A percentile compares a stretch with the other conserved stretches of the same genome.
phyloP scores from a whole-genome alignment of 1,139 yeast genomes.

The Lodderomyces metapsilosis region DNA sequence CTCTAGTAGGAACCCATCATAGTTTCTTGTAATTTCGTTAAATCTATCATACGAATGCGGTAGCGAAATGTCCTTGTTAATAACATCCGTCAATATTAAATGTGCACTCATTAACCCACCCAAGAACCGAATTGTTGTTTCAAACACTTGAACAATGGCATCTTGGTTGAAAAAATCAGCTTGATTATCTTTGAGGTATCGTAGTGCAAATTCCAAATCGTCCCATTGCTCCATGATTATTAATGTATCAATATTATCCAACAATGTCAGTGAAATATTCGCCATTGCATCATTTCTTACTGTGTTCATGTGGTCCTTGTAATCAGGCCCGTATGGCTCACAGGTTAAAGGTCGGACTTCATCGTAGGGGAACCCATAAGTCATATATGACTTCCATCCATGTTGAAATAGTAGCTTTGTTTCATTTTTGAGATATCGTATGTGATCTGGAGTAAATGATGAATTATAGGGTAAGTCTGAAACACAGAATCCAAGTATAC shows the following conservation, averaged over 20 bases:
- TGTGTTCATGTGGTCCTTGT: conserved; percentile 48
- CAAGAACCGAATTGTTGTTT: conserved; percentile 72
- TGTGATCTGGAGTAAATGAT: conserved; percentile 52
- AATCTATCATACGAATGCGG: conserved; percentile 15
- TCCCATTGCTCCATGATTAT: conserved; percentile 67
- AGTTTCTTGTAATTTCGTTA: conserved; percentile 28
- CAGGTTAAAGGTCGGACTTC: conserved; percentile 79
- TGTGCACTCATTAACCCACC: conserved; percentile 83
- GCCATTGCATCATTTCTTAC: conserved; percentile 84
- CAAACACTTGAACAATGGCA: conserved; percentile 82
- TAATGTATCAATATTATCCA: conserved; percentile 79
- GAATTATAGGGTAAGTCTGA: conserved; percentile 20
- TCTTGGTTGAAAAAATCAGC: conserved; percentile 55
- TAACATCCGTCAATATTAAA: conserved; percentile 56
- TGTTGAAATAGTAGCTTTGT: conserved; percentile 64
- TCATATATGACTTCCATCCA: conserved; percentile 74
- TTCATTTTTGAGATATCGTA: conserved; percentile 45
- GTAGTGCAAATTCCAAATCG: conserved; percentile 50
- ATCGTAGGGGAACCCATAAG: conserved; percentile 76
- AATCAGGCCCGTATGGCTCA: conserved; percentile 65
- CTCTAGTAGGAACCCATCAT: conserved; percentile 66
- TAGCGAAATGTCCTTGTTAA: conserved; percentile 27
- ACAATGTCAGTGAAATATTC: conserved; percentile 70
- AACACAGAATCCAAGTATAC: not conserved
- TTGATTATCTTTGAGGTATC: conserved; percentile 37